These are phyloP conservation scores for Cadophora sp. DNA, from an alignment of 2,329 filamentous ascomycete genomes.

Conservation along the genomic window DNA sequence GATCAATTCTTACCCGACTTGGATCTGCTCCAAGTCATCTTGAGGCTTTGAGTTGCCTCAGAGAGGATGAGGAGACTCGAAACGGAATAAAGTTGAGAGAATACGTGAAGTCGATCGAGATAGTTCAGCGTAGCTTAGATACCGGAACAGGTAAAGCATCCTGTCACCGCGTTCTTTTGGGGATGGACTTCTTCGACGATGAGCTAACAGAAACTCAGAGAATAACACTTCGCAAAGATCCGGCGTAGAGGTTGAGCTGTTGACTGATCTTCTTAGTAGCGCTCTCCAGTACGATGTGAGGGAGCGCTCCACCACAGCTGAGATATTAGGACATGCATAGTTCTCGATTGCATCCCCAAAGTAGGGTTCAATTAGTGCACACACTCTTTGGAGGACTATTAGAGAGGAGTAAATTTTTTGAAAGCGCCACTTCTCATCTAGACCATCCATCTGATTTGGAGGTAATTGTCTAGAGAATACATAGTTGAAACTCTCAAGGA, in stretches of 20 bases:
- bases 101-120: not conserved
- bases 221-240: not conserved
- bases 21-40: not conserved
- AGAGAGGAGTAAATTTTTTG: not conserved
- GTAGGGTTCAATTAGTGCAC: too few relatives aligned
- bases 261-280: constrained; percentile 8
- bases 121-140: not conserved
- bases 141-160: not conserved
- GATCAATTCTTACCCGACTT: not conserved
- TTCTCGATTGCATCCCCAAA: constrained; percentile 6
- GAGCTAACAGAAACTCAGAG: not conserved
- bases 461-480: too few relatives aligned
- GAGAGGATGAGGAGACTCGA: not conserved
- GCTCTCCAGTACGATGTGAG: constrained; percentile 17
- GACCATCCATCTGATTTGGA: too few relatives aligned
- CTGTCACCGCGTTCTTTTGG: not conserved
- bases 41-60: not conserved
- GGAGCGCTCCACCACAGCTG: constrained; percentile 8
- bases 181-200: not conserved
- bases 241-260: not conserved
- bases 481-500: too few relatives aligned
- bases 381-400: not conserved
- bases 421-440: too few relatives aligned
- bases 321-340: constrained; percentile 22
- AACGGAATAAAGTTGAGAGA: not conserved